Conservation (phyloP, 1,284 basidiomycete genomes). For the Ustilago trichophora region DNA sequence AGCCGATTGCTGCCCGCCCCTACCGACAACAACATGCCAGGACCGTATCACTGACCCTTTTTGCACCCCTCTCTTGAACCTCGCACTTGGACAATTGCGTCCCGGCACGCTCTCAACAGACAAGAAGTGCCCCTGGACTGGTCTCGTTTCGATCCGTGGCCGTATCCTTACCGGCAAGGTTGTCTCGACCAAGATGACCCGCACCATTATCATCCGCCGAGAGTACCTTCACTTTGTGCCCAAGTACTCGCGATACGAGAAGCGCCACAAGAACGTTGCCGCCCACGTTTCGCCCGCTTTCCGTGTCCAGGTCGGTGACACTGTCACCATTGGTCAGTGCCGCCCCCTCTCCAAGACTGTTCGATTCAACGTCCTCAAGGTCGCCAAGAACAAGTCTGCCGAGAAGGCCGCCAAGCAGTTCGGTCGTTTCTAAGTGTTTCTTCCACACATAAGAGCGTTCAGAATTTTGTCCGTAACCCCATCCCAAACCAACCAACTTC, state of each 20-base stretch:
- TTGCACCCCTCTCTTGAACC: too few species aligned
- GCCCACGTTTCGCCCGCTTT: slow-evolving; percentile 97
- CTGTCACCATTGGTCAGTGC: slow-evolving; percentile 98
- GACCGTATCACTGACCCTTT: too few species aligned
- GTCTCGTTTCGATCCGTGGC: slow-evolving; percentile 84
- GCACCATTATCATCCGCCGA: slow-evolving; percentile 96
- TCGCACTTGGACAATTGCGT: slow-evolving; percentile 5
- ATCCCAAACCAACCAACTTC: too few species aligned
- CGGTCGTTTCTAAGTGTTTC: slow-evolving; percentile 81
- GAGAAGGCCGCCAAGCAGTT: slow-evolving; percentile 78
- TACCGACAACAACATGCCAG: too few species aligned
- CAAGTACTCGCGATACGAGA: slow-evolving; percentile 81
- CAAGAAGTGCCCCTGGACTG: slow-evolving; percentile 99
- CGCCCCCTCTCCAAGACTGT: slow-evolving; percentile 99
- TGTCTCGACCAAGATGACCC: slow-evolving; percentile 99
- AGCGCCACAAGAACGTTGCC: slow-evolving; percentile 92
- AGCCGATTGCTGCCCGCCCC: neutral
- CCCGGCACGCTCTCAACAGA: slow-evolving; percentile 71
- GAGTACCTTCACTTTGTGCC: slow-evolving; percentile 97
- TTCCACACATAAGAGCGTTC: too few species aligned
- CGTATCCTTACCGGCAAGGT: slow-evolving; percentile 98
- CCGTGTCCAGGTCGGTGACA: slow-evolving; percentile 83
- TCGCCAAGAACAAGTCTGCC: slow-evolving; percentile 70
- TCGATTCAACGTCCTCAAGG: slow-evolving; percentile 95
- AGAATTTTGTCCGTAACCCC: too few species aligned